Evolutionary conservation across 2,329 filamentous ascomycete genomes (phyloP).

Genomic region (Pseudogymnoascus sp.): DNA sequence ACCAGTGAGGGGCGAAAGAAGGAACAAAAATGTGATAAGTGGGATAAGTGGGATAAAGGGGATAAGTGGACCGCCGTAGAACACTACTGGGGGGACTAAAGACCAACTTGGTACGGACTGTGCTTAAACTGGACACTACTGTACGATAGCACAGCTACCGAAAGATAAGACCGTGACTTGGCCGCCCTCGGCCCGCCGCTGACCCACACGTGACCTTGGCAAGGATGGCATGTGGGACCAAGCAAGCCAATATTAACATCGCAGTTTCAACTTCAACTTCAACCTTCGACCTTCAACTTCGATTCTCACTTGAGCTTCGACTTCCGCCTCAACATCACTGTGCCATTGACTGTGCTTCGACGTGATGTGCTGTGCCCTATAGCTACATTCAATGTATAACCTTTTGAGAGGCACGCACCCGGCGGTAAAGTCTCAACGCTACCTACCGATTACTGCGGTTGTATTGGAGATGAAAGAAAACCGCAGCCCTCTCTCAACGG

Average conservation of each 20-base stretch:
- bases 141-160: neutral
- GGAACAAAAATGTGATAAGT: too few species aligned
- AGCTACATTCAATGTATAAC: too few species aligned
- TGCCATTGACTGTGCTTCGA: too few species aligned
- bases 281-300: neutral
- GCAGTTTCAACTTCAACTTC: neutral
- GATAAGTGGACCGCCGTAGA: neutral
- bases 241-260: neutral
- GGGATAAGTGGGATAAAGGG: neutral
- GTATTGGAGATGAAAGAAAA: neutral
- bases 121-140: too few species aligned
- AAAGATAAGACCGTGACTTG: neutral
- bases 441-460: too few species aligned
- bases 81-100: neutral
- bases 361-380: too few species aligned
- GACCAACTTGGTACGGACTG: too few species aligned
- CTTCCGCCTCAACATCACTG: too few species aligned
- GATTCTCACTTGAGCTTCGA: neutral
- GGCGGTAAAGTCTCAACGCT: too few species aligned
- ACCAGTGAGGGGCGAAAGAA: neutral
- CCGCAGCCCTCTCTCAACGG: neutral
- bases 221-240: neutral
- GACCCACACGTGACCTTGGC: conserved; percentile 3
- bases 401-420: too few species aligned
- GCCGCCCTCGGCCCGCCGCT: neutral